These are phyloP conservation scores for Leucaena leucocephala DNA, from an alignment of 306 rosid species.

Conservation along the genomic window DNA sequence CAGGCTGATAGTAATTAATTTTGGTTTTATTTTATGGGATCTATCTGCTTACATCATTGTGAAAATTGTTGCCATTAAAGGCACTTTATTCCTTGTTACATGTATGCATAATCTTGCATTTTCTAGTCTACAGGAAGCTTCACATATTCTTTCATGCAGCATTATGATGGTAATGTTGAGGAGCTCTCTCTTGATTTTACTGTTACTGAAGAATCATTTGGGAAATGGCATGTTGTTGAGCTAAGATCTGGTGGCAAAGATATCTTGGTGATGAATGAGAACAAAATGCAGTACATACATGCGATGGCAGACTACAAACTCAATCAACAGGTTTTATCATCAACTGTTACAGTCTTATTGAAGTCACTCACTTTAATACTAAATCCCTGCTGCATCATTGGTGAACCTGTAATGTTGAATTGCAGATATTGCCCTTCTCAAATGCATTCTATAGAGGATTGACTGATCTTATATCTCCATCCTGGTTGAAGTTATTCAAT, in stretches of 20 bases:
- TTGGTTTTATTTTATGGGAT: constrained; percentile 15
- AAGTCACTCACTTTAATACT: constrained; percentile 23
- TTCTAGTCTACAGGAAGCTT: constrained; percentile 27
- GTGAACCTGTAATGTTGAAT: constrained; percentile 39
- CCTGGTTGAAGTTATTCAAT: constrained; percentile 95
- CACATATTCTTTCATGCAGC: constrained; percentile 61
- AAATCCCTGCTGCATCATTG: constrained; percentile 20
- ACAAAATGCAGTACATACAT: constrained; percentile 94
- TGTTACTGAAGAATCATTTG: constrained; percentile 93
- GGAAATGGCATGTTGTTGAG: constrained; percentile 73
- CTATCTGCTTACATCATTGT: neutral
- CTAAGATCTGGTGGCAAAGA: constrained; percentile 94
- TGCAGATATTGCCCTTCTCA: constrained; percentile 88
- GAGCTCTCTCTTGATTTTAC: constrained; percentile 93
- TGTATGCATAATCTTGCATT: constrained; percentile 34
- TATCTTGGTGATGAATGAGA: constrained; percentile 77
- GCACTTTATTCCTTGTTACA: constrained; percentile 13
- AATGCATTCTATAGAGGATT: constrained; percentile 90
- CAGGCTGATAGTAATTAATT: constrained; percentile 24
- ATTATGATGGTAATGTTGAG: constrained; percentile 77
- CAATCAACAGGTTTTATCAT: constrained; percentile 78
- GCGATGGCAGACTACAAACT: constrained; percentile 98
- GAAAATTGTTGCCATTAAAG: neutral
- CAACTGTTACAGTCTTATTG: constrained; percentile 33
- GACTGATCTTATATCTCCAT: constrained; percentile 88